Conservation (phyloP, 345 rosid genomes). For the Psidium friedrichsthalianum region DNA sequence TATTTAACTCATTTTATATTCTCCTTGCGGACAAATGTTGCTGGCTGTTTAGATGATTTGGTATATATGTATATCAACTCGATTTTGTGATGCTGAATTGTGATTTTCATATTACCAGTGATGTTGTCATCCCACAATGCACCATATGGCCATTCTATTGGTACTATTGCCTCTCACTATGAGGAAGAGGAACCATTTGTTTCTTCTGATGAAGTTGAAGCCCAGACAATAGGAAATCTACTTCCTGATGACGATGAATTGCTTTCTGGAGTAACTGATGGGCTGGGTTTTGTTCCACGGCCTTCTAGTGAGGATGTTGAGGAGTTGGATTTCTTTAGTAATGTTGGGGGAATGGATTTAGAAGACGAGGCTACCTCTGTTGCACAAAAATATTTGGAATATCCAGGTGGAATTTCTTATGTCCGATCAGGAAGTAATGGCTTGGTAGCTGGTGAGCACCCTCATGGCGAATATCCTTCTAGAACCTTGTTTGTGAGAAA, state of each 20-base stretch:
- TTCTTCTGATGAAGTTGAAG: constrained; percentile 77
- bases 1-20: too few species aligned
- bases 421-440: constrained; percentile 34
- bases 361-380: constrained; percentile 51
- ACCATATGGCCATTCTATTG: constrained; percentile 29
- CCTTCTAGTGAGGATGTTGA: constrained; percentile 49
- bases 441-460: constrained; percentile 44
- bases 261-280: constrained; percentile 74
- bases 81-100: not conserved
- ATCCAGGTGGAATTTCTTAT: constrained; percentile 17
- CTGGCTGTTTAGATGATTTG: too few species aligned
- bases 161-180: constrained; percentile 27
- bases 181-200: constrained; percentile 62
- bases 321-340: constrained; percentile 79
- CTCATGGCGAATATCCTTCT: constrained; percentile 54
- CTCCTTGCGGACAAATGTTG: too few species aligned
- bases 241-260: constrained; percentile 93
- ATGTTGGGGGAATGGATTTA: constrained; percentile 91
- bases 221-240: constrained; percentile 79
- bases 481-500: constrained; percentile 88
- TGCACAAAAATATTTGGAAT: constrained; percentile 19
- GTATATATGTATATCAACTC: too few species aligned
- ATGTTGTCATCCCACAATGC: constrained; percentile 36
- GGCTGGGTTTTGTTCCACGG: constrained; percentile 28
- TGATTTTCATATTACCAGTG: constrained; percentile 32